phyloP scores from a whole-genome alignment of 192 early-diverging fungal genomes.

The Glomus cerebriforme region DNA sequence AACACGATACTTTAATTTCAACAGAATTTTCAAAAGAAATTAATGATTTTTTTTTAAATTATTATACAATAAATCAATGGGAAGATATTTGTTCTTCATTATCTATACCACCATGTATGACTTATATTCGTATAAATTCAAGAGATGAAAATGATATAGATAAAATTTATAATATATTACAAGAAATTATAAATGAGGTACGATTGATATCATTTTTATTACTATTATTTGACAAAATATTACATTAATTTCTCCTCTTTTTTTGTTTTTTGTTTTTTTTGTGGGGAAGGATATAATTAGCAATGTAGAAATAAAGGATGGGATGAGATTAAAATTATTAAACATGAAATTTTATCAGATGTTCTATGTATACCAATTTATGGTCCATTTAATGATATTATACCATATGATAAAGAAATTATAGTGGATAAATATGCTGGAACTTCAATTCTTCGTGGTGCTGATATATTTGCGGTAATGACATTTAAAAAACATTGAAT shows the following conservation, averaged over 20 bases:
- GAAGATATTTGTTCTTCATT: not conserved
- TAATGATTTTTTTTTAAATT: constrained; percentile 5
- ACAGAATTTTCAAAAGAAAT: not conserved
- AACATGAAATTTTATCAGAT: constrained; percentile 18
- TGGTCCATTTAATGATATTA: not conserved
- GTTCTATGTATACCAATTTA: constrained; percentile 30
- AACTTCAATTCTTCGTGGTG: constrained; percentile 25
- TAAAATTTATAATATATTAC: not conserved
- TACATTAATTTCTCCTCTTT: too few relatives aligned
- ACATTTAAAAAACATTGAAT: too few relatives aligned
- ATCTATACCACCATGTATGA: constrained; percentile 4
- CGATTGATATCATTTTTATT: too few relatives aligned
- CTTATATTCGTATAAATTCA: constrained; percentile 21
- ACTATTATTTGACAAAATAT: too few relatives aligned
- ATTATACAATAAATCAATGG: not conserved
- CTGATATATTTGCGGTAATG: constrained; percentile 33
- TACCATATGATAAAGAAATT: constrained; percentile 17
- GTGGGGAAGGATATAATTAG: too few relatives aligned
- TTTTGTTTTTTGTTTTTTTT: too few relatives aligned
- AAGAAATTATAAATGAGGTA: too few relatives aligned
- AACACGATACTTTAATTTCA: not conserved
- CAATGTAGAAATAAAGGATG: too few relatives aligned
- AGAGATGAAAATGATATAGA: not conserved
- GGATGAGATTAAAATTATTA: not conserved
- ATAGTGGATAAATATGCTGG: constrained; percentile 20